A percentile compares a stretch with the other conserved stretches of the same genome.
phyloP scores from a whole-genome alignment of 2,329 filamentous ascomycete genomes.

The Fusarium sacchari region DNA sequence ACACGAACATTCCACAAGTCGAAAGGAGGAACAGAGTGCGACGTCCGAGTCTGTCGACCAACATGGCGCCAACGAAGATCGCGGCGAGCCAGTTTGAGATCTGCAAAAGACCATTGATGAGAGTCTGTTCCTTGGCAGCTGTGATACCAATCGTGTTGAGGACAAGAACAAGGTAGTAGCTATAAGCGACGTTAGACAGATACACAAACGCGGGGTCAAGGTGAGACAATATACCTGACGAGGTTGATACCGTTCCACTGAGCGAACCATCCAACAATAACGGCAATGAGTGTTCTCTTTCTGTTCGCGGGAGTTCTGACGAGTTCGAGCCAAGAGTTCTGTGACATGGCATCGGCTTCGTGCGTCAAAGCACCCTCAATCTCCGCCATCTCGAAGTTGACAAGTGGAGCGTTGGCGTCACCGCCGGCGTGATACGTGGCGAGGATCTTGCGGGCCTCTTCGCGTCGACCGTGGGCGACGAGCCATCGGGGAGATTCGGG shows the following conservation, averaged over 20 bases:
- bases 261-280: constrained; percentile 34
- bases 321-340: constrained; percentile 52
- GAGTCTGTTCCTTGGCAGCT: constrained; percentile 49
- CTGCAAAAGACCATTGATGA: constrained; percentile 46
- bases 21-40: constrained; percentile 52
- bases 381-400: constrained; percentile 54
- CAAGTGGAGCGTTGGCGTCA: constrained; percentile 52
- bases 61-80: constrained; percentile 49
- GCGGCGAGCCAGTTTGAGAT: constrained; percentile 53
- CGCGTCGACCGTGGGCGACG: constrained; percentile 46
- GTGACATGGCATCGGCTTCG: constrained; percentile 47
- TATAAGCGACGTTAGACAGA: neutral
- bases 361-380: constrained; percentile 50
- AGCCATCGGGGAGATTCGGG: constrained; percentile 47
- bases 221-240: constrained; percentile 8
- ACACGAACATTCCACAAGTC: constrained; percentile 50
- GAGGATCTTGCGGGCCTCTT: constrained; percentile 52
- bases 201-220: fast-evolving
- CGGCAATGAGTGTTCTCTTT: constrained; percentile 36
- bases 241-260: constrained; percentile 40
- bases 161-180: constrained; percentile 52
- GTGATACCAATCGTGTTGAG: constrained; percentile 53
- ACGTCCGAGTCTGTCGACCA: constrained; percentile 54
- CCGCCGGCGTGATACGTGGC: constrained; percentile 55
- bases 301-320: constrained; percentile 50